Conservation (phyloP, 495 filamentous ascomycete genomes). For the Collariella sp. region DNA sequence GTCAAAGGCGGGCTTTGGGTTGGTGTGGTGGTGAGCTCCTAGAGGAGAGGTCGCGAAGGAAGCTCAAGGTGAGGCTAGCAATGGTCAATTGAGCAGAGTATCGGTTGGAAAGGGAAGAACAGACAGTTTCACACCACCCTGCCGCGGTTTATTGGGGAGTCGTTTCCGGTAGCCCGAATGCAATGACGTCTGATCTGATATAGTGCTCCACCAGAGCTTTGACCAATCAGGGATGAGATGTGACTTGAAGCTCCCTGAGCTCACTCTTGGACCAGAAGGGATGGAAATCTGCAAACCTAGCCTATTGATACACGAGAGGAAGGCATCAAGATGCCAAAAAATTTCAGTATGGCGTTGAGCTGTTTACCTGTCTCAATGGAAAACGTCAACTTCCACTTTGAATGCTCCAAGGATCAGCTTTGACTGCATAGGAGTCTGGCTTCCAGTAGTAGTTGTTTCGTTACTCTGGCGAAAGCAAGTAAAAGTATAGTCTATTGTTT, state of each 20-base stretch:
- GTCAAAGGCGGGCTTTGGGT: neutral
- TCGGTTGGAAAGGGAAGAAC: neutral
- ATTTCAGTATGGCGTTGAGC: too few relatives aligned
- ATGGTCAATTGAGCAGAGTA: neutral
- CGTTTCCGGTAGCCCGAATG: slow-evolving; percentile 2
- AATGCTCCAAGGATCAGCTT: too few relatives aligned
- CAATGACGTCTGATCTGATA: slow-evolving; percentile 8
- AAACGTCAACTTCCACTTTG: too few relatives aligned
- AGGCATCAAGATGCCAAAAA: too few relatives aligned
- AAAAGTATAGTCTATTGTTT: too few relatives aligned
- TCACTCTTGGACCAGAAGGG: too few relatives aligned
- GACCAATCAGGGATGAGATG: neutral
- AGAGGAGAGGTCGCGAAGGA: neutral
- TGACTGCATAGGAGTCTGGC: too few relatives aligned
- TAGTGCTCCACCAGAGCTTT: neutral
- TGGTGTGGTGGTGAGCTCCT: neutral
- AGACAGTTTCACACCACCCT: neutral
- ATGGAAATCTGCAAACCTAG: too few relatives aligned
- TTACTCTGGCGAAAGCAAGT: too few relatives aligned
- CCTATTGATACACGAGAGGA: too few relatives aligned
- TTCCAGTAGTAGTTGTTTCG: too few relatives aligned
- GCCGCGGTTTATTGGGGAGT: neutral
- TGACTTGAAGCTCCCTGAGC: neutral
- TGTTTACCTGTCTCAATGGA: too few relatives aligned
- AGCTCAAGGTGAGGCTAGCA: neutral